Evolutionary conservation across 2,329 filamentous ascomycete species (phyloP).

Genomic region (Malbranchea zuffiana): DNA sequence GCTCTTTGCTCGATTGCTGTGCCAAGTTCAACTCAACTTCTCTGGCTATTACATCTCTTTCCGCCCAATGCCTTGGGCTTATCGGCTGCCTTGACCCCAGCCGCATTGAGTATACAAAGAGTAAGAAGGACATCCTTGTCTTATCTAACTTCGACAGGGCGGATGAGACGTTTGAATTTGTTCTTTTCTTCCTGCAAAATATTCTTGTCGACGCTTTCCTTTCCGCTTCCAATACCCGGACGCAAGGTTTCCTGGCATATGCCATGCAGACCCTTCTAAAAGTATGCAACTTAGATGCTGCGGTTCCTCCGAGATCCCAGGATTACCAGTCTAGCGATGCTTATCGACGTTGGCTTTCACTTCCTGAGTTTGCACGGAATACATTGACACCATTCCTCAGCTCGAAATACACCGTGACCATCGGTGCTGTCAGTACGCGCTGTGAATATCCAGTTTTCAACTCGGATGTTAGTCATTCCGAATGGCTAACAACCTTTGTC

Average conservation of each 20-base stretch:
- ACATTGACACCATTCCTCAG: conserved; percentile 78
- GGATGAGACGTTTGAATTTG: conserved; percentile 74
- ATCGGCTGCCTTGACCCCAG: conserved; percentile 90
- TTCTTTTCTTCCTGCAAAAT: conserved; percentile 72
- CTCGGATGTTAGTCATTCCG: conserved; percentile 55
- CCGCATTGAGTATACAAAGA: conserved; percentile 66
- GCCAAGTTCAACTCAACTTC: conserved; percentile 65
- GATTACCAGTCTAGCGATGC: conserved; percentile 48
- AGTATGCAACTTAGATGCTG: conserved; percentile 59
- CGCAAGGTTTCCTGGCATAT: conserved; percentile 86
- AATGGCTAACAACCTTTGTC: conserved; percentile 72
- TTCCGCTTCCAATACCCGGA: conserved; percentile 73
- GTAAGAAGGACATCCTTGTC: conserved; percentile 74
- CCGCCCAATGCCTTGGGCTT: conserved; percentile 72
- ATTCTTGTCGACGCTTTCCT: conserved; percentile 85
- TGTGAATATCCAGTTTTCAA: conserved; percentile 70
- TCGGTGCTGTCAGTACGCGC: conserved; percentile 44
- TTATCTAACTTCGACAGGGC: conserved; percentile 72
- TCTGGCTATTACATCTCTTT: conserved; percentile 57
- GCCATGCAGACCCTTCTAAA: conserved; percentile 86
- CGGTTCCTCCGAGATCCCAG: conserved; percentile 39
- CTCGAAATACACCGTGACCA: conserved; percentile 67
- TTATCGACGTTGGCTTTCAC: conserved; percentile 62
- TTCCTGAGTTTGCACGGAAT: conserved; percentile 68
- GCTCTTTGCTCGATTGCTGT: conserved; percentile 74